Evolutionary conservation across 805 yeast species (phyloP), one percentile per base, ranked within the genome.

Genomic region (Cyberlindnera bimundalis): DNA sequence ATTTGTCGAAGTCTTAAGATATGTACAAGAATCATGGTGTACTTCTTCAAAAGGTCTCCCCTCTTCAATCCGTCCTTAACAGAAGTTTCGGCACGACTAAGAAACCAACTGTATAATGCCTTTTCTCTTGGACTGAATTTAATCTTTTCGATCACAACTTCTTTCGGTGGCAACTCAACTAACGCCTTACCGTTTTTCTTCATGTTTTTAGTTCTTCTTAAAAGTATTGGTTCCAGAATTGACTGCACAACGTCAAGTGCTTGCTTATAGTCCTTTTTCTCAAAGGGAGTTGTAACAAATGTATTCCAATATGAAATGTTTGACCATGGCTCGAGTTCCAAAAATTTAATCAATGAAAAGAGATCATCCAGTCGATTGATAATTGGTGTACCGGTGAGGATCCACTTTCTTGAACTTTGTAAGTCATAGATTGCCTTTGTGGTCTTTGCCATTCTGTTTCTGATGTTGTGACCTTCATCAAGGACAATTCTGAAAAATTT

Each of bases 351-450:
- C 35, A 89, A 62, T 6, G 95, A 81, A 56, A 76, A 90, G 34
- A 91, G 63, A 59, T 91, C 98, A 59, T 91, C 97, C 9, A 91
- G 67, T 47, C 90, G 67, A 60, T 90, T 90, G 29, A 89, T 84
- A 21, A 90, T 85, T 0, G 98, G 97, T 0, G 98, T 90, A 7
- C 98, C 98, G 0, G 97, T 88, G 34, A 91, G 66, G 3, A 84
- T 70, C 98, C 98, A 90, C 45, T 78, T 78, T 35, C 93, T 68
- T 15, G 70, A 66, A 52, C 86, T 78, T 9, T 64, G 54, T n/a
- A 90, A 56, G 17, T 76, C 83, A 60, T 76, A 78, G 7, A 89
- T 73, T 0, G 97, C 84, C 48, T 79, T 81, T 0, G 96, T 79
- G 0, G 96, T 82, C 43, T 81, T 81, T 2, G 96, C 80, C 33